Evolutionary conservation across 169 alveolate species (phyloP).

Genomic region (Plasmodium vinckei): DNA sequence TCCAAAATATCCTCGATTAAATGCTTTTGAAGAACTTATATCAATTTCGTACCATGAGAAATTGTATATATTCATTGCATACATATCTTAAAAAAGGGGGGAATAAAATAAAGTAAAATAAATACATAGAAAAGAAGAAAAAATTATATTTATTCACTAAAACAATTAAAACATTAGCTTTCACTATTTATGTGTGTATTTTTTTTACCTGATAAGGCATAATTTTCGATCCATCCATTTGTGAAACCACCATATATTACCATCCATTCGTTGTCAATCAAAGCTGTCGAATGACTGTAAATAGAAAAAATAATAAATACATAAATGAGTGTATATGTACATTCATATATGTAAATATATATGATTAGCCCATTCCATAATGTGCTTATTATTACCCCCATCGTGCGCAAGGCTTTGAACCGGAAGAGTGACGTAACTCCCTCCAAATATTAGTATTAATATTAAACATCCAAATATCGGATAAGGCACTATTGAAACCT

Average conservation of each 20-base stretch:
- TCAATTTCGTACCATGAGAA: conserved; percentile 73
- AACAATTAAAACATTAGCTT: not conserved
- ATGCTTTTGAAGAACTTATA: conserved; percentile 48
- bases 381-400: conserved; percentile 60
- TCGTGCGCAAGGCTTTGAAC: conserved; percentile 71
- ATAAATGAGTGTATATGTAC: conserved; percentile 23
- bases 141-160: too few relatives aligned
- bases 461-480: conserved; percentile 66
- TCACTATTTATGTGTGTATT: not conserved
- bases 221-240: conserved; percentile 74
- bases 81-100: conserved; percentile 41
- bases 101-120: not conserved
- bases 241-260: conserved; percentile 73
- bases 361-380: not conserved
- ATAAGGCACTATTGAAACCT: conserved; percentile 57
- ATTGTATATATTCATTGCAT: conserved; percentile 65
- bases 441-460: conserved; percentile 41
- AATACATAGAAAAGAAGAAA: not conserved
- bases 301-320: conserved; percentile 6
- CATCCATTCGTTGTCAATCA: conserved; percentile 76
- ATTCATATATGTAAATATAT: conserved; percentile 19
- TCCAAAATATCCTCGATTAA: conserved; percentile 73
- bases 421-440: conserved; percentile 18
- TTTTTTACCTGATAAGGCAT: conserved; percentile 68
- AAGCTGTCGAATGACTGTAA: conserved; percentile 57